Evolutionary conservation across 2,329 filamentous ascomycete genomes (phyloP), one percentile per base, ranked within the genome.

Genomic region (Exophiala oligosperma): DNA sequence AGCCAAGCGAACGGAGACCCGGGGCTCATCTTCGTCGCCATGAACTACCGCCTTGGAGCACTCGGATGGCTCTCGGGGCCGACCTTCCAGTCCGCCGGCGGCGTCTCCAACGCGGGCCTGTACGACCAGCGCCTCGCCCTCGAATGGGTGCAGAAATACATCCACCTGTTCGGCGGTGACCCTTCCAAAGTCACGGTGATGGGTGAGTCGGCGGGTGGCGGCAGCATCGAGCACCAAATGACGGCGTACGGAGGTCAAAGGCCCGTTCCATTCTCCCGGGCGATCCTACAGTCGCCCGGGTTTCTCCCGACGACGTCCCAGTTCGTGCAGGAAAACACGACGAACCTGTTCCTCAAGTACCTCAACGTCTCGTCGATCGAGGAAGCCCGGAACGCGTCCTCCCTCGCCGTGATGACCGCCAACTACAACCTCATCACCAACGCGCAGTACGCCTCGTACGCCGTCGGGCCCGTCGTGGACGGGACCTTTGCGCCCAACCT

Each of bases 61-160:
- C 77, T 81, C 65, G 79, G 79, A 2, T 81, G 72, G 70, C 68
- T 79, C 50, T 73, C 73, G 3, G 81, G 76, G 44, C 73, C 75
- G n/a, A 78, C 69, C 14, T 71, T 79, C 46, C 72, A 76, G 47
- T 28, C 38, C 38, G 62, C 68, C 14, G 70, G 76, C 55, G 79
- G 78, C 2, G 72, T 71, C 2, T 69, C 78, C 2, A 84, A 84
- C 63, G 76, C 74, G 6, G 81, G 75, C 1, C 70, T 84, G 0
- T 72, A 77, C 52, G 82, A 85, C 57, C 82, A 85, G 65, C 74
- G 80, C 7, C 72, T 83, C 21, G 81, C 81, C 24, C 70, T 86
- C 5, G 73, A 84, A 63, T 87, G 84, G 83, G 74, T 85, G 2
- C 76, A 81, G 55, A 68, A 78, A 40, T 72, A 83, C 59, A 83